phyloP scores from a whole-genome alignment of 2,329 filamentous ascomycete genomes.

The Amauroascus niger region DNA sequence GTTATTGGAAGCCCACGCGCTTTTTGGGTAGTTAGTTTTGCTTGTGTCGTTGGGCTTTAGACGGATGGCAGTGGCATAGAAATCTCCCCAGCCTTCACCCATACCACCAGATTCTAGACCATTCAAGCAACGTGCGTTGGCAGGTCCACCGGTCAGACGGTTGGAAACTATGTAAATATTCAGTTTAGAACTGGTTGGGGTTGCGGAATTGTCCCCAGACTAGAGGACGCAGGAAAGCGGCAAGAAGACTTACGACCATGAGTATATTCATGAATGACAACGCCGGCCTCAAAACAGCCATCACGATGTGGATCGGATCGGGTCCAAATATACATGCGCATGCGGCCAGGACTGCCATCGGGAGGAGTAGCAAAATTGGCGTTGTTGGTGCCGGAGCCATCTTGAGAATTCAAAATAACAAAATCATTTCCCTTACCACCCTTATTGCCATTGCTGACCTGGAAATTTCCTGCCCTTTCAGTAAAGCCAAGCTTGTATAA shows the following conservation, averaged over 20 bases:
- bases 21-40: constrained; percentile 13
- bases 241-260: constrained; percentile 14
- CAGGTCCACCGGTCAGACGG: constrained; percentile 14
- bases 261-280: constrained; percentile 16
- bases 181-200: background rate
- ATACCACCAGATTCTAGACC: constrained; percentile 16
- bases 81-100: constrained; percentile 16
- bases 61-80: constrained; percentile 14
- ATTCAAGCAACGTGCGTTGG: constrained; percentile 13
- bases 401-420: constrained; percentile 15
- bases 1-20: constrained; percentile 10
- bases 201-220: background rate
- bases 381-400: constrained; percentile 16
- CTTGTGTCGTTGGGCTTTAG: constrained; percentile 13
- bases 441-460: constrained; percentile 11
- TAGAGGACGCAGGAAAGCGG: background rate
- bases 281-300: constrained; percentile 13
- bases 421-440: constrained; percentile 15
- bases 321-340: constrained; percentile 17
- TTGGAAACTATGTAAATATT: constrained; percentile 11
- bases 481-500: constrained; percentile 14
- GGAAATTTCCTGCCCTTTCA: constrained; percentile 15
- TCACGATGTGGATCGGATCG: constrained; percentile 12
- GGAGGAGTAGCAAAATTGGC: constrained; percentile 17
- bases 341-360: constrained; percentile 14